Percentiles rank a stretch among this genome's conserved stretches.
phyloP scores from a whole-genome alignment of 768 basidiomycete genomes.

The Rhizopogon roseolus region DNA sequence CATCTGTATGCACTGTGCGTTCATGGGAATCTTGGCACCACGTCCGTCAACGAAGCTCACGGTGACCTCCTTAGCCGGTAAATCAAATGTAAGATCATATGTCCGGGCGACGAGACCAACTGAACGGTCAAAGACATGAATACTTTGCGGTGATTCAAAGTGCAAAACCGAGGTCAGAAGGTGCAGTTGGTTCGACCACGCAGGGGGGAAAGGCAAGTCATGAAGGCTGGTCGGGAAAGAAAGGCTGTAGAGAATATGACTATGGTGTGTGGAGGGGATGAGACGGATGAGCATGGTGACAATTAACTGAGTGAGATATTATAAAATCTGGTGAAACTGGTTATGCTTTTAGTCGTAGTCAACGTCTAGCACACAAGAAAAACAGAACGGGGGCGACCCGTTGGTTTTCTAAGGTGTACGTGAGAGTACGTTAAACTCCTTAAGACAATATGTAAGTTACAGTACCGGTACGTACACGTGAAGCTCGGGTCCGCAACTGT shows the following conservation, averaged over 20 bases:
- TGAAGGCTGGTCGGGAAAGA: conserved; percentile 42
- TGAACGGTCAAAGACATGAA: conserved; percentile 59
- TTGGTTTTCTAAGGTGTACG: conserved; percentile 26
- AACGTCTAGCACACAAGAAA: conserved; percentile 25
- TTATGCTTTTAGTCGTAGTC: conserved; percentile 11
- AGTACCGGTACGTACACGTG: background rate
- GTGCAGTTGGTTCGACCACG: conserved; percentile 54
- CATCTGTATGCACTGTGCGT: conserved; percentile 34
- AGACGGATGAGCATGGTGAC: conserved; percentile 56
- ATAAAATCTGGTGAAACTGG: conserved; percentile 16
- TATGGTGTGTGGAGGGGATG: conserved; percentile 35
- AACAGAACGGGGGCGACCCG: conserved; percentile 7
- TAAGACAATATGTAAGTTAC: background rate
- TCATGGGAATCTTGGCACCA: conserved; percentile 44
- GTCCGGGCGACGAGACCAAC: conserved; percentile 52
- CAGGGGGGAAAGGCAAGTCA: conserved; percentile 32
- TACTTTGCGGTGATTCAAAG: conserved; percentile 44
- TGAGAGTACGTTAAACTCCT: conserved; percentile 24
- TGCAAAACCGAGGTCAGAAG: conserved; percentile 43
- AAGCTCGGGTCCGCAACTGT: background rate
- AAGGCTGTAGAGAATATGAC: conserved; percentile 57
- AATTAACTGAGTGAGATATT: conserved; percentile 22
- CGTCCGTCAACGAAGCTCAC: conserved; percentile 59
- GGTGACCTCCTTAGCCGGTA: conserved; percentile 38
- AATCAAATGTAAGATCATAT: conserved; percentile 59